Conservation (phyloP, 345 rosid genomes). For the Eucalyptus viminalis region DNA sequence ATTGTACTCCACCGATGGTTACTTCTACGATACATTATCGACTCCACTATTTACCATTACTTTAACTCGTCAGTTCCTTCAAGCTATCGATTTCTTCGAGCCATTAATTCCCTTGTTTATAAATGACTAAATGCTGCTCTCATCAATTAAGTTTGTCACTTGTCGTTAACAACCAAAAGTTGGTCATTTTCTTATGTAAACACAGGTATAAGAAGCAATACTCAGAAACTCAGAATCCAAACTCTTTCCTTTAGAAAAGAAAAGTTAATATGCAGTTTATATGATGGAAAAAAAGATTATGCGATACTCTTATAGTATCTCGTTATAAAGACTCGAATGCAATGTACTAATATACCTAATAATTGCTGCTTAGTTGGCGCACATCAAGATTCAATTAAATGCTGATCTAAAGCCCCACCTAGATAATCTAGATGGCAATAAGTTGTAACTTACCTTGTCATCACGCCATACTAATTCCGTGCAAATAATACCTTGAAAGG, state of each 20-base stretch:
- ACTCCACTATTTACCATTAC: no score
- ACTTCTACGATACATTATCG: no score
- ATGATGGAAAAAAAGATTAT: neutral
- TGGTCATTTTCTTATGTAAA: no score
- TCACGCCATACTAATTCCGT: neutral
- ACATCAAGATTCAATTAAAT: neutral
- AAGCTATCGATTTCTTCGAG: no score
- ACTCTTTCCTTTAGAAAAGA: neutral
- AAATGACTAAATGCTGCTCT: no score
- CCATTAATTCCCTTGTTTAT: no score
- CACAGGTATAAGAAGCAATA: neutral
- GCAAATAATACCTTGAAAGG: neutral
- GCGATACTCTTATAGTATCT: no score
- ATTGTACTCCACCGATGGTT: no score
- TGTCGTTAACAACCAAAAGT: no score
- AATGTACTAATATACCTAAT: neutral
- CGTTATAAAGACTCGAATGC: neutral
- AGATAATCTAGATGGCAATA: neutral
- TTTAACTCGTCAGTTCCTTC: no score
- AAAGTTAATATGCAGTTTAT: neutral
- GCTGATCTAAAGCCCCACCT: neutral
- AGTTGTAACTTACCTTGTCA: neutral
- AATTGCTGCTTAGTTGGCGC: neutral
- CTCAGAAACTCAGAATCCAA: neutral
- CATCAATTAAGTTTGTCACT: no score